Base-by-base conservation (phyloP, 2,329 filamentous ascomycete genomes). In the Passalora sequoiae region DNA sequence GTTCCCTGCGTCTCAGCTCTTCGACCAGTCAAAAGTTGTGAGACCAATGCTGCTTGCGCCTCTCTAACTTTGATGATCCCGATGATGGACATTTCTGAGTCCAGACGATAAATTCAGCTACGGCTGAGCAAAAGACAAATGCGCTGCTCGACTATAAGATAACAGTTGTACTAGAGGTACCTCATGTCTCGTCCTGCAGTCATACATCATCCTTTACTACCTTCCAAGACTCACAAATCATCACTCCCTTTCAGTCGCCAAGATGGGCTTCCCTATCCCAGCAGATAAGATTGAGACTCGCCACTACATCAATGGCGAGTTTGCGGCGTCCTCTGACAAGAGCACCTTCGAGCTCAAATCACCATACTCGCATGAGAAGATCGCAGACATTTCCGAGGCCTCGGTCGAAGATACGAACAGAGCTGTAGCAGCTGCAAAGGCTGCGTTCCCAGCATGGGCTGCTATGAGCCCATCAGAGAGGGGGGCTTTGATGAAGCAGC, bases 341-440 rank as follows among this genome's bases (percentile, higher is more conserved):
- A 64, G 66, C 47, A 74, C 67, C 0, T 73, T 75, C 48, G 57
- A 68, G 3, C 51, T 75, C 12, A 62, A 65, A 47, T 74, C 69
- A 47, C 71, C 69, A 1, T 63, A 65, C 17, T 69, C 66, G 4
- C 62, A 64, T 28, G 60, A 70, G 54, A 67, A 46, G 66, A 59
- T 59, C 20, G 46, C 44, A 5, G 46, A 81, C 2, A 84, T 91
- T 38, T 79, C 83, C 58, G 82, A 84, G 12, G 85, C 83, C 5
- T 75, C 76, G 0, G 66, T 71, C 1, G 73, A 78, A 15, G 84
- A 89, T 65, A 77, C 88, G 41, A 80, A 89, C 62, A 68, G 66
- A 7, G 85, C 85, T 10, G 84, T 89, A 13, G 69, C 73, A 21
- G 81, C 84, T 3, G 85, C 85, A 27, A 76, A 81, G 39, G 74